Base-by-base conservation (phyloP, 2,329 filamentous ascomycete genomes). In the Neurospora sp. region DNA sequence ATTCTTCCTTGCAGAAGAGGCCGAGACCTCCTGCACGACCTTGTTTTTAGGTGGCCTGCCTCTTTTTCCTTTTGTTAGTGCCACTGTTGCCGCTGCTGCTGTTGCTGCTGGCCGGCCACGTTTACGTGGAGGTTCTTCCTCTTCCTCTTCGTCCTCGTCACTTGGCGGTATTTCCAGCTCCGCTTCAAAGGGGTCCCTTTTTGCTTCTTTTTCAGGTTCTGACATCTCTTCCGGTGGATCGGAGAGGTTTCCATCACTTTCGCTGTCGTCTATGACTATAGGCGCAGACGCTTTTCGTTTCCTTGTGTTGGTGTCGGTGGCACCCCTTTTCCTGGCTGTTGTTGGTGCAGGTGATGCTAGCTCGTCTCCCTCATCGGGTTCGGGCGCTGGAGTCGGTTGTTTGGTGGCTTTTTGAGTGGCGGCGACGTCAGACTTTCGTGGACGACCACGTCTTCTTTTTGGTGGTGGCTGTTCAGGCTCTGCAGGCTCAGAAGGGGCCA, bases 361-460 rank as follows among this genome's bases (percentile, higher is more conserved):
- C 33, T 66, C 66, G 3, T 69, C 40, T 36, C 68, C 40, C 1
- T 69, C 42, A 5, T 70, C 62, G 1, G 46, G 46, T 11, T 67
- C 62, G 19, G 43, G 19, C 11, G 38, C 38, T 38, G 40, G 19
- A 13, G 46, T 52, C 19, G 19, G 19, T 52, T 52, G 46, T 15
- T 52, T 52, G 46, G 23, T 1, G 15, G 40, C 66, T 68, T 52
- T 67, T 38, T 66, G 69, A 58, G 76, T 76, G 33, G 43, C 5
- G 7, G 39, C n/a, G 5, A 36, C 23, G 0, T 77, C 77, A 2
- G 75, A 72, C 70, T 84, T 84, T 70, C 78, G 80, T 17, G 82
- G 82, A 23, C 83, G 78, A 4, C 83, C 83, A 67, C 83, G 78
- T 71, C 79, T 81, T 74, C 79, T 82, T 69, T 76, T 77, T 11